Evolutionary conservation across 805 yeast genomes (phyloP), one percentile per base, ranked within the genome.

Genomic region (Kluyveromyces nonfermentans): DNA sequence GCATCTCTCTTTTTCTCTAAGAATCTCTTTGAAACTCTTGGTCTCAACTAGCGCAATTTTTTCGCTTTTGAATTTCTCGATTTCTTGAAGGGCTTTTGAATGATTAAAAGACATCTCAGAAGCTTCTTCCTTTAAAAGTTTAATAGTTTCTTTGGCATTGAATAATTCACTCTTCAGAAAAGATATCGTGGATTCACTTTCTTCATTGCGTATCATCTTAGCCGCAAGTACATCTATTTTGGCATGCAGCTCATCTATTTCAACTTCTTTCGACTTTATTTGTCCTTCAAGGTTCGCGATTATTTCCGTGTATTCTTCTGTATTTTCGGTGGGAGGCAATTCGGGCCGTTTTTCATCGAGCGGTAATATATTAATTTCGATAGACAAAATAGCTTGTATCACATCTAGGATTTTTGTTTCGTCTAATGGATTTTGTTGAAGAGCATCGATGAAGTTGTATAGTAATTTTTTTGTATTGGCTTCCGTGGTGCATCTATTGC

Each of bases 141-240:
- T 52, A 25, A 59, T 57, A 16, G 59, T 50, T 1, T 34, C 28
- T 20, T 59, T 59, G 37, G 63, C 42, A 8, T 49, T 51, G 7
- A 48, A 45, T 20, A 69, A 35, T 10, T 52, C 40, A 1, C 39
- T 12, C 28, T 67, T 40, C 19, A 42, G 33, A 5, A 14, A 19
- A 7, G 17, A n/a, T 10, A 43, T 20, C 7, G 41, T 33, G 3
- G 32, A 15, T 34, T 45, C 69, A 15, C 63, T 62, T 0, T 52
- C 51, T 33, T 59, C 56, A 5, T 66, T 54, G 3, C 66, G 59
- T 14, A 49, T 50, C 51, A 76, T 56, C 48, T 72, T 74, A 5
- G 66, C 62, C 47, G 74, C 71, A 32, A 77, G 53, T 1, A 75
- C 63, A 7, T 65, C 59, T 8, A 76, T 62, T 48, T 73, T 75